Conservation (phyloP, 257 asterid genomes). For the Cynanchum wilfordii region DNA sequence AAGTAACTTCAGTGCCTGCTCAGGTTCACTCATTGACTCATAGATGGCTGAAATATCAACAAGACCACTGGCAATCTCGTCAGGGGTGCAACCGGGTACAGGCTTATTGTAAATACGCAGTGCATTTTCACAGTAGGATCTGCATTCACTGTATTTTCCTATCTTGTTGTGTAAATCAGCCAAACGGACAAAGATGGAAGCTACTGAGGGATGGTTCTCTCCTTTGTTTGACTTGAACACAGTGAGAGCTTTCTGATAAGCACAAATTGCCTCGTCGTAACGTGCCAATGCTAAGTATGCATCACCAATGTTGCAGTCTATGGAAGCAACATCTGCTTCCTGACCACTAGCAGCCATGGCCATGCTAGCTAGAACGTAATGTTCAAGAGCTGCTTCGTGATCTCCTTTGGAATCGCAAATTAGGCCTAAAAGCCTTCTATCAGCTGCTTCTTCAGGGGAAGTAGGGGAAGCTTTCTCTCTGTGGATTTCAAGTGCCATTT, state of each 20-base stretch:
- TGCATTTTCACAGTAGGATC: slow-evolving; percentile 68
- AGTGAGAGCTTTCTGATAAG: slow-evolving; percentile 74
- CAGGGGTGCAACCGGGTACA: slow-evolving; percentile 39
- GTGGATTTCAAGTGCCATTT: slow-evolving; percentile 69
- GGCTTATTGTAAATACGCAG: slow-evolving; percentile 61
- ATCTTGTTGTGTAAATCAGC: slow-evolving; percentile 79
- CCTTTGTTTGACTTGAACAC: slow-evolving; percentile 60
- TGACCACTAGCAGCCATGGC: slow-evolving; percentile 70
- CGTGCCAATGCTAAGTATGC: slow-evolving; percentile 63
- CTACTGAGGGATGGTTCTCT: slow-evolving; percentile 66
- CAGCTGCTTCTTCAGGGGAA: slow-evolving; percentile 82
- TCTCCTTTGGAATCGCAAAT: slow-evolving; percentile 78
- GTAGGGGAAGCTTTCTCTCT: slow-evolving; percentile 35
- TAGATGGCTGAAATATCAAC: slow-evolving; percentile 41
- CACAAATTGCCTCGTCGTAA: slow-evolving; percentile 69
- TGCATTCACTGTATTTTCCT: slow-evolving; percentile 68
- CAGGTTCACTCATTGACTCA: slow-evolving; percentile 39
- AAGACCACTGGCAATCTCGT: slow-evolving; percentile 77
- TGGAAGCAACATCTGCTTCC: slow-evolving; percentile 62
- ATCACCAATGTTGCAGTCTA: slow-evolving; percentile 84
- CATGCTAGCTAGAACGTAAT: slow-evolving; percentile 81
- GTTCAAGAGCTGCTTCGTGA: slow-evolving; percentile 78
- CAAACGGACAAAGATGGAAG: slow-evolving; percentile 69
- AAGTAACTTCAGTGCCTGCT: slow-evolving; percentile 35
- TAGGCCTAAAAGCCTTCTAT: slow-evolving; percentile 80